Conservation (phyloP, 768 basidiomycete genomes). For the Boletus rubroflammeus region DNA sequence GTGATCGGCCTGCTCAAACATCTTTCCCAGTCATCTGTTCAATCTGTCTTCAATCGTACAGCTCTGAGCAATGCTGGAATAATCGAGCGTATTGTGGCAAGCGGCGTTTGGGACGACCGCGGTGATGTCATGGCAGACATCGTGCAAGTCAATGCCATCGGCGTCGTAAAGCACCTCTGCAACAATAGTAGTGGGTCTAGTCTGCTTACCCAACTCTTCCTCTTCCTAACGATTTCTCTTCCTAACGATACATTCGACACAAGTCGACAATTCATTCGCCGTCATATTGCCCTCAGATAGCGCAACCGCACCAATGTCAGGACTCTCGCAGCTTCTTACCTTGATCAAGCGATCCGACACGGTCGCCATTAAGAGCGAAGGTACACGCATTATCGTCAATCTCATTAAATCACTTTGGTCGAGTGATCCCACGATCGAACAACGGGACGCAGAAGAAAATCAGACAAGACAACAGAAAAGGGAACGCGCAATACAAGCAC, state of each 20-base stretch:
- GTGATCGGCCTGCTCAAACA: conserved; percentile 85
- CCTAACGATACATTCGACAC: conserved; percentile 4
- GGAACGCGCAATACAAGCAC: conserved; percentile 48
- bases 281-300: conserved; percentile 48
- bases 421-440: conserved; percentile 36
- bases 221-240: conserved; percentile 34
- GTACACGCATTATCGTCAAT: conserved; percentile 85
- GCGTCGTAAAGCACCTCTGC: conserved; percentile 86
- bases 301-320: conserved; percentile 37
- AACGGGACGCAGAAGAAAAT: conserved; percentile 30
- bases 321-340: conserved; percentile 66
- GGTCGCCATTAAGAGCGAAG: conserved; percentile 82
- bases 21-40: conserved; percentile 66
- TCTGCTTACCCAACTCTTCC: conserved; percentile 17
- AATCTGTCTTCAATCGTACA: conserved; percentile 54
- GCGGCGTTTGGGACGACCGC: conserved; percentile 66
- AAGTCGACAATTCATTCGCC: conserved; percentile 45
- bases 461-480: conserved; percentile 46
- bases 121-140: conserved; percentile 79
- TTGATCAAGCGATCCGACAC: conserved; percentile 79
- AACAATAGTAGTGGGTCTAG: conserved; percentile 59
- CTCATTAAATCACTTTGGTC: conserved; percentile 77
- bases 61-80: conserved; percentile 60
- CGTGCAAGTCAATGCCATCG: conserved; percentile 85
- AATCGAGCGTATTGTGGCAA: conserved; percentile 56